Conservation (phyloP, 73 alveolate genomes). For the Stentor roeselii region DNA sequence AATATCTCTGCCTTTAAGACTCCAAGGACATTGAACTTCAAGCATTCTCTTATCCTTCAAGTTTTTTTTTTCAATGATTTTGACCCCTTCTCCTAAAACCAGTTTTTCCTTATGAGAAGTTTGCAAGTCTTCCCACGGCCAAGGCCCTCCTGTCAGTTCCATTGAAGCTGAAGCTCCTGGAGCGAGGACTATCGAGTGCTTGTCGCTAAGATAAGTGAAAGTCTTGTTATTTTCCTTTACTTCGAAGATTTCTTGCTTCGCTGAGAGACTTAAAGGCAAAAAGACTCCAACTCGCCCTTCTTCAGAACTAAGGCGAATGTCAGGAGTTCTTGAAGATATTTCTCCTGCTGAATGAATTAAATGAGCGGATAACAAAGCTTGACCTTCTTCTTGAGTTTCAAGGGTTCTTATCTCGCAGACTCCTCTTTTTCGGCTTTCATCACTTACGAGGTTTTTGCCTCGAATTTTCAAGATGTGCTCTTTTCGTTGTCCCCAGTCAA, state of each 20-base stretch:
- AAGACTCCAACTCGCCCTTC: constrained; percentile 25
- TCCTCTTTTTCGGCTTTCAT: not conserved
- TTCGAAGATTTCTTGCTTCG: not conserved
- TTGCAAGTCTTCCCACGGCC: constrained; percentile 11
- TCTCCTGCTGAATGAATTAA: not conserved
- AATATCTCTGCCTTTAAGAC: not conserved
- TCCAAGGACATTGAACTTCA: not conserved
- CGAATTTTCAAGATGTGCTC: not conserved
- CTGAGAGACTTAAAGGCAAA: not conserved
- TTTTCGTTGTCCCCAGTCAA: constrained; percentile 9
- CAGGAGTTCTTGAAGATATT: not conserved
- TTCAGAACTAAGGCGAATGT: constrained; percentile 8
- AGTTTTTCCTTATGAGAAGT: not conserved
- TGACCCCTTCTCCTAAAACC: not conserved
- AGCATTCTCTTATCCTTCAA: not conserved
- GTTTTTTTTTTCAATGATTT: not conserved
- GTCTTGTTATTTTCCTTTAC: not conserved
- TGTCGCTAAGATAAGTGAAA: not conserved
- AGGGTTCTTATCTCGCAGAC: constrained; percentile 13
- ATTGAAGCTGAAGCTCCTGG: not conserved
- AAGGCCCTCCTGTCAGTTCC: constrained; percentile 20
- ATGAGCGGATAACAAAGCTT: not conserved
- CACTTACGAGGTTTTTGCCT: not conserved
- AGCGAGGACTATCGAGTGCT: not conserved
- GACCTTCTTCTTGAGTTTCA: not conserved